A percentile compares a stretch with the other conserved stretches of the same genome.
Evolutionary conservation across 2,329 filamentous ascomycete species (phyloP).

Genomic region (Colletotrichum sp.): DNA sequence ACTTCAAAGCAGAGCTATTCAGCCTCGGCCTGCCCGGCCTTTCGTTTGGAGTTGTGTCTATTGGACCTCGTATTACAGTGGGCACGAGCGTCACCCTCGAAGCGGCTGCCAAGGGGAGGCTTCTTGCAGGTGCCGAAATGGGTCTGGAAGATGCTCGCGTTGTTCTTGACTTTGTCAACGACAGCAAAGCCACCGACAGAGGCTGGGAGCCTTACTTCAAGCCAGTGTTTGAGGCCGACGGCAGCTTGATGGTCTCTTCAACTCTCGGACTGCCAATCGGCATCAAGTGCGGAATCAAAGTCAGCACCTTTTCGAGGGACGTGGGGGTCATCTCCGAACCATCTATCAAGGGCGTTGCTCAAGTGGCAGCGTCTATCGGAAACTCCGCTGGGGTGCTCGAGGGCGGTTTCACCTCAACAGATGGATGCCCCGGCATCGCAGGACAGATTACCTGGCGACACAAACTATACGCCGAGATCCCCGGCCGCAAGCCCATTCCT

Average conservation of each 20-base stretch:
- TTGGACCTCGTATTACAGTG: conserved; percentile 13
- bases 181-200: conserved; percentile 18
- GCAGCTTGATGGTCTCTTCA: conserved; percentile 28
- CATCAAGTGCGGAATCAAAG: conserved; percentile 28
- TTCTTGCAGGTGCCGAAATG: conserved; percentile 35
- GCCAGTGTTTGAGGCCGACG: conserved; percentile 31
- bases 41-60: conserved; percentile 27
- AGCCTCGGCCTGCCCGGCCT: conserved; percentile 28
- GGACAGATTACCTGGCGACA: conserved; percentile 33
- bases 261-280: conserved; percentile 32
- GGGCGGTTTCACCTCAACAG: conserved; percentile 23
- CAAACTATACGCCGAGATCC: conserved; percentile 25
- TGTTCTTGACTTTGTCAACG: conserved; percentile 22
- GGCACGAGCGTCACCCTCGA: conserved; percentile 26
- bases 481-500: conserved; percentile 14
- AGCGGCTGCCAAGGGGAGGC: conserved; percentile 26
- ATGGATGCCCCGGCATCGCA: conserved; percentile 31
- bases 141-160: conserved; percentile 26
- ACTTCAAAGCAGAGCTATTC: conserved; percentile 26
- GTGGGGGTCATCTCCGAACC: conserved; percentile 31
- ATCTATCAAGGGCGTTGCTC: conserved; percentile 28
- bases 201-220: conserved; percentile 33
- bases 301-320: conserved; percentile 24
- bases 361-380: conserved; percentile 21
- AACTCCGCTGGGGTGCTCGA: conserved; percentile 5